These are phyloP conservation scores for Vararia minispora DNA, from an alignment of 768 basidiomycete genomes.

Conservation along the genomic window DNA sequence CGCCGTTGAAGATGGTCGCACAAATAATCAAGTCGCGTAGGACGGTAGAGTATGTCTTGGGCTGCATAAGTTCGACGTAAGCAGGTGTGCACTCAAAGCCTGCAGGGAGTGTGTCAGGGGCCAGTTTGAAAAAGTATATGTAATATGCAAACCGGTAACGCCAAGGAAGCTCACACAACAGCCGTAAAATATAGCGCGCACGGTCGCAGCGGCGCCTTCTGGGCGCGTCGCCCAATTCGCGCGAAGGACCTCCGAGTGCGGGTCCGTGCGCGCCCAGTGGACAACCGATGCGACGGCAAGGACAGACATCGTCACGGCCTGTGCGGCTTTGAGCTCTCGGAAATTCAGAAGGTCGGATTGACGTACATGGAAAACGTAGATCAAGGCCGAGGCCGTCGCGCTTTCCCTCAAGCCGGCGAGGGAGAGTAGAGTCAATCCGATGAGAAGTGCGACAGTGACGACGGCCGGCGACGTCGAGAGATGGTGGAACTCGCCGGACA, in stretches of 20 bases:
- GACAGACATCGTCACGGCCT: slow-evolving; percentile 9
- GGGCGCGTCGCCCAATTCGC: slow-evolving; percentile 12
- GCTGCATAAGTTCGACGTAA: slow-evolving; percentile 10
- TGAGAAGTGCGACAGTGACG: slow-evolving; percentile 9
- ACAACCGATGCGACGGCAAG: slow-evolving; percentile 6
- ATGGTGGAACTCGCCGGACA: slow-evolving; percentile 8
- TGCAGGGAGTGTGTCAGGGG: background rate
- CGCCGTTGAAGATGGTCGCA: slow-evolving; percentile 9
- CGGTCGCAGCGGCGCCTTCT: slow-evolving; percentile 5
- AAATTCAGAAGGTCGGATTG: background rate
- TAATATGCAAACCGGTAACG: slow-evolving; percentile 9
- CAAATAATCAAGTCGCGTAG: slow-evolving; percentile 11
- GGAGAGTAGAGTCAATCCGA: slow-evolving; percentile 8
- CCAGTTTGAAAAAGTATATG: background rate
- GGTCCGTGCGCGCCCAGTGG: slow-evolving; percentile 10
- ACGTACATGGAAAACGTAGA: slow-evolving; percentile 13
- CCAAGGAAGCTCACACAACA: slow-evolving; percentile 13
- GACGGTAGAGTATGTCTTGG: slow-evolving; percentile 9
- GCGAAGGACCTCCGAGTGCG: slow-evolving; percentile 8
- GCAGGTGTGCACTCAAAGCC: slow-evolving; percentile 15
- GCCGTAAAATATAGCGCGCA: slow-evolving; percentile 10
- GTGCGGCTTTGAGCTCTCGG: background rate
- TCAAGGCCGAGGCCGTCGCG: slow-evolving; percentile 5
- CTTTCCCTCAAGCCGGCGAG: slow-evolving; percentile 13
- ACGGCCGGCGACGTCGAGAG: slow-evolving; percentile 7